phyloP scores from a whole-genome alignment of 495 filamentous ascomycete species.

The Jackrogersella minutella region DNA sequence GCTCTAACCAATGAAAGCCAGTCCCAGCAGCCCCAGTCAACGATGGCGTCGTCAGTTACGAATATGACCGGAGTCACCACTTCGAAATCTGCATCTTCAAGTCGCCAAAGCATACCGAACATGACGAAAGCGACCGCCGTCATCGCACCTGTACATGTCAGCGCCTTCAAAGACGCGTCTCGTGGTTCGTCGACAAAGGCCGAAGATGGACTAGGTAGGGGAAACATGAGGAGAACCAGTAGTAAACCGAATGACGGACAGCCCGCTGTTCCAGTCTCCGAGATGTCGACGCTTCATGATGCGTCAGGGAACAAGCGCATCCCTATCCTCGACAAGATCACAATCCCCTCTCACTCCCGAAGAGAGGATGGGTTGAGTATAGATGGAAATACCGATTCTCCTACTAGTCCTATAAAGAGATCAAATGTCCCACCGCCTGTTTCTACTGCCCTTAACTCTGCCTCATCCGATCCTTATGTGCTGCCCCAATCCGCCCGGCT shows the following conservation, averaged over 20 bases:
- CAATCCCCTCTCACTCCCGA: constrained; percentile 42
- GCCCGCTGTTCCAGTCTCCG: constrained; percentile 24
- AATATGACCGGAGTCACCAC: constrained; percentile 51
- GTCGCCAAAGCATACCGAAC: constrained; percentile 56
- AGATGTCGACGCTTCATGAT: constrained; percentile 51
- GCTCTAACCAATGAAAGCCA: constrained; percentile 49
- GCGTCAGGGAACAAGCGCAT: constrained; percentile 41
- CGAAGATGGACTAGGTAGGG: constrained; percentile 48
- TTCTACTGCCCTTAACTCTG: constrained; percentile 19
- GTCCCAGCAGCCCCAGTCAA: constrained; percentile 54
- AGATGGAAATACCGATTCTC: constrained; percentile 52
- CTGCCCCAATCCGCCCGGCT: constrained; percentile 34
- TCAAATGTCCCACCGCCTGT: constrained; percentile 42
- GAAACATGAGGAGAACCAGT: constrained; percentile 45
- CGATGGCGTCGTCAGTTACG: constrained; percentile 63
- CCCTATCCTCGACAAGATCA: constrained; percentile 48
- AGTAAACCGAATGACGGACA: constrained; percentile 47
- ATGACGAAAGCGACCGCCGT: constrained; percentile 53
- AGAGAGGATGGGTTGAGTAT: constrained; percentile 53
- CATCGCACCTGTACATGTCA: constrained; percentile 65
- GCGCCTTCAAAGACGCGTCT: constrained; percentile 59
- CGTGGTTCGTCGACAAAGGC: constrained; percentile 48
- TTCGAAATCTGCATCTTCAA: constrained; percentile 62
- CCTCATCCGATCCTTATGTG: constrained; percentile 39
- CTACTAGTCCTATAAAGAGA: constrained; percentile 52